Base-by-base conservation (phyloP, 2,329 filamentous ascomycete genomes). In the Colletotrichum melonis region DNA sequence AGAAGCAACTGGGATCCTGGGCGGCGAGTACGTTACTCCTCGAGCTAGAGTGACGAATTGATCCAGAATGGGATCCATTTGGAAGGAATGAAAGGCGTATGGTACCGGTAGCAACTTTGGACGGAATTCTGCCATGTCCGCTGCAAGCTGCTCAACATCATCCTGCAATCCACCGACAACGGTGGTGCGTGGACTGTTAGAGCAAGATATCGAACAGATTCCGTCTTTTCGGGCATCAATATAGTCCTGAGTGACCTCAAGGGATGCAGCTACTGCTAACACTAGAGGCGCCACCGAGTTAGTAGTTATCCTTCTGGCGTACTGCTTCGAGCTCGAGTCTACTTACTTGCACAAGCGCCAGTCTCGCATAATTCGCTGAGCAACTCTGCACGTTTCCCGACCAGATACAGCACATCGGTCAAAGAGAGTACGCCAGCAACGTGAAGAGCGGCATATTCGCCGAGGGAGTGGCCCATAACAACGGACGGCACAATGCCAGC, bases 371-470 rank as follows among this genome's bases (percentile, higher is more conserved):
- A n/a, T 19, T 49, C 24, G 12, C n/a, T 16, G 8, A 92, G 83
- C 16, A 92, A 79, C 74, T 85, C 79, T 1, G 91, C 91, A 70
- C 92, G 86, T 24, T 82, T 78, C 8, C 92, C 92, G 5, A 93
- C 90, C 0, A 94, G 83, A 57, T 88, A 89, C 11, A 94, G 83
- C 74, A 89, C 76, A 54, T 84, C 82, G 5, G 65, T 8, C 0
- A 82, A 74, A 9, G 76, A 79, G 12, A 83, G 60, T 0, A 75
- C 73, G 1, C 80, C 80, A 2, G 81, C 78, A 1, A 83, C 72
- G 54, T 80, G 79, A 4, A 83, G 67, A 2, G 81, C 82, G 0
- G 81, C 81, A 1, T 84, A 67, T 67, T 84, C 78, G 9, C 82
- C 82, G 66, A 84, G 79, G 68, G 81, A 82, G 67, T 83, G 82